Percentiles rank a stretch among this genome's conserved stretches.
Evolutionary conservation across 2,329 filamentous ascomycete species (phyloP).

Genomic region (Graphilbum sp.): DNA sequence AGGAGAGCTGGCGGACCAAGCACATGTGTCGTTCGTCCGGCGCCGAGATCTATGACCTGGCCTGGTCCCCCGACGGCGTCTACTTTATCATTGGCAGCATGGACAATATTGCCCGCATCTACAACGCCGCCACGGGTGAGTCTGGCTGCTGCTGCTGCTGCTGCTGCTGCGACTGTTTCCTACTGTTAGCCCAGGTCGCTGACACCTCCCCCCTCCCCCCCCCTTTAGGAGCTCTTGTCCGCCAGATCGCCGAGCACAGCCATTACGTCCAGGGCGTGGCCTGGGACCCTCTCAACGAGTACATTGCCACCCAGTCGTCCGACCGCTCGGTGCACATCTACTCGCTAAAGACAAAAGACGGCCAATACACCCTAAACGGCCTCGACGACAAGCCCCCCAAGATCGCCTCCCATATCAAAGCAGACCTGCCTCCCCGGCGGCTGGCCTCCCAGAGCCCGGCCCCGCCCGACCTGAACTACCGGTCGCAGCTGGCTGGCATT

Average conservation of each 20-base stretch:
- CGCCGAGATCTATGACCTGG: conserved; percentile 93
- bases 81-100: conserved; percentile 99
- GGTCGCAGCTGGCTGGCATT: conserved; percentile 45
- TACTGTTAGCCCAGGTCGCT: no score
- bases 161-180: no score
- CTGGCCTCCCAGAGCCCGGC: conserved; percentile 88
- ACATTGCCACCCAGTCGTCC: conserved; percentile 93
- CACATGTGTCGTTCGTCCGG: conserved; percentile 94
- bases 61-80: conserved; percentile 92
- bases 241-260: conserved; percentile 92
- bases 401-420: conserved; percentile 60
- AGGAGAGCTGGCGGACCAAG: conserved; percentile 92
- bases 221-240: conserved; percentile 47
- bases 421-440: conserved; percentile 80
- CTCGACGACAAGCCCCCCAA: conserved; percentile 55
- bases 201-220: no score
- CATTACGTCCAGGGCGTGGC: conserved; percentile 97
- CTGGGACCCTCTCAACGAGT: conserved; percentile 97
- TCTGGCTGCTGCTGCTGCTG: neutral
- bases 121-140: conserved; percentile 54
- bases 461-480: conserved; percentile 61
- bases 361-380: conserved; percentile 63
- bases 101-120: conserved; percentile 96
- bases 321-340: conserved; percentile 98
- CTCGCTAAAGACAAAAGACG: conserved; percentile 88